These are phyloP conservation scores for Candida nemodendra DNA, from an alignment of 805 yeast species.

Conservation along the genomic window DNA sequence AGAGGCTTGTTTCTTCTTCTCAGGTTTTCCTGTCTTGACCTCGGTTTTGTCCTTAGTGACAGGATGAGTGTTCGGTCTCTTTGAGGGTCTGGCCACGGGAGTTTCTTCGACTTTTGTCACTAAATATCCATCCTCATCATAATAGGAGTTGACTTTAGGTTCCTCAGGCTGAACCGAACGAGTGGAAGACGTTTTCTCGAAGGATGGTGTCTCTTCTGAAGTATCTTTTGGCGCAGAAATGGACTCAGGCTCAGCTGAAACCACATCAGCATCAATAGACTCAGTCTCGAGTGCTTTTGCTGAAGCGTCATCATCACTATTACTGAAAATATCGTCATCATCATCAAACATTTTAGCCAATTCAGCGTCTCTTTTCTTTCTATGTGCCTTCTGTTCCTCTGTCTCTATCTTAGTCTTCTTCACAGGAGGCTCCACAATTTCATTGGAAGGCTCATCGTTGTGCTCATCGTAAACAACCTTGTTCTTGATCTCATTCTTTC, in stretches of 20 bases:
- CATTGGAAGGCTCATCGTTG: constrained; percentile 7
- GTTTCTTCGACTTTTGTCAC: constrained; percentile 18
- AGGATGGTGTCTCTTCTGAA: background rate
- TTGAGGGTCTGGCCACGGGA: constrained; percentile 8
- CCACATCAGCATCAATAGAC: constrained; percentile 5
- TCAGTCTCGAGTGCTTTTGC: constrained; percentile 8
- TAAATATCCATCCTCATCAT: constrained; percentile 33
- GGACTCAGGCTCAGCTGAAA: background rate
- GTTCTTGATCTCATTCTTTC: constrained; percentile 15
- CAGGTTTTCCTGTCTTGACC: constrained; percentile 7
- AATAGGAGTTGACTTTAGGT: constrained; percentile 23
- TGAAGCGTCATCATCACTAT: constrained; percentile 6
- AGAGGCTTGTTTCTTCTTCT: constrained; percentile 25
- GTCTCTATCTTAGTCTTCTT: constrained; percentile 22
- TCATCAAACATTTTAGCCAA: constrained; percentile 25
- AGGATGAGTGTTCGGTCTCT: constrained; percentile 12
- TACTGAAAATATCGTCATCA: constrained; percentile 20
- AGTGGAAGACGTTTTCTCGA: background rate
- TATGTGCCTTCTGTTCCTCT: constrained; percentile 5
- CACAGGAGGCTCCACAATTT: constrained; percentile 8
- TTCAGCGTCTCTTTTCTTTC: constrained; percentile 15
- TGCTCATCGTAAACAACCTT: constrained; percentile 14
- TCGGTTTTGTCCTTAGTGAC: constrained; percentile 9
- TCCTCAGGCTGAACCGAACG: constrained; percentile 3
- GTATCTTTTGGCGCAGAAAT: background rate